phyloP scores from a whole-genome alignment of 75 land plant genomes.

The Sequoiadendron giganteum region DNA sequence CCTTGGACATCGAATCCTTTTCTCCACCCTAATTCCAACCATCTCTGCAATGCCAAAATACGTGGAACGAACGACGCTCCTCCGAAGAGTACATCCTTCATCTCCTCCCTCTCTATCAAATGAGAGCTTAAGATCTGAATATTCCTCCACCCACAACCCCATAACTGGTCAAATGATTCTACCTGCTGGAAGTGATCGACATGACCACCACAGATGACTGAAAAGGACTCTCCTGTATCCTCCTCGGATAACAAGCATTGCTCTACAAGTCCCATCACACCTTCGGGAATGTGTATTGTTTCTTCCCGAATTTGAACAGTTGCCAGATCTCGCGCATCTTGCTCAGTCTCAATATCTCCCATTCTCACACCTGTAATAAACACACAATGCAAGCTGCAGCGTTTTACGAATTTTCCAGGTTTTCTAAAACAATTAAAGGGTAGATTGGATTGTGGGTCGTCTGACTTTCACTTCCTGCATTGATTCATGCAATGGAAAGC shows the following conservation, averaged over 20 bases:
- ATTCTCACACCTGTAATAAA: too few species aligned
- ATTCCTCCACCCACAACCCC: constrained; percentile 36
- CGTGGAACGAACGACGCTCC: constrained; percentile 22
- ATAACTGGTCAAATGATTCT: constrained; percentile 2
- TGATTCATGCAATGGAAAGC: too few species aligned
- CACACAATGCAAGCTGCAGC: too few species aligned
- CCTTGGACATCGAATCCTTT: constrained; percentile 28
- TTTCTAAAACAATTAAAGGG: too few species aligned
- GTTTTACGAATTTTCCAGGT: too few species aligned
- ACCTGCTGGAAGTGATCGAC: constrained; percentile 20
- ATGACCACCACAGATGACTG: constrained; percentile 5
- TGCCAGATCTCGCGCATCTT: neutral
- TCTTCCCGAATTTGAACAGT: neutral
- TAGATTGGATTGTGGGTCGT: too few species aligned
- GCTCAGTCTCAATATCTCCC: neutral
- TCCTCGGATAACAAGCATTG: neutral
- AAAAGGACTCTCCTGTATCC: neutral
- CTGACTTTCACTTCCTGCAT: too few species aligned
- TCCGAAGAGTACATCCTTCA: constrained; percentile 12
- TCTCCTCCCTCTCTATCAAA: neutral
- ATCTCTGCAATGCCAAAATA: constrained; percentile 23
- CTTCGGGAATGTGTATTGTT: neutral
- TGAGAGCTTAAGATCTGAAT: constrained; percentile 19
- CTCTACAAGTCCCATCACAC: neutral
- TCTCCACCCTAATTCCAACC: constrained; percentile 33